Evolutionary conservation across 495 filamentous ascomycete species (phyloP).

Genomic region (Trichoderma asperelloides): DNA sequence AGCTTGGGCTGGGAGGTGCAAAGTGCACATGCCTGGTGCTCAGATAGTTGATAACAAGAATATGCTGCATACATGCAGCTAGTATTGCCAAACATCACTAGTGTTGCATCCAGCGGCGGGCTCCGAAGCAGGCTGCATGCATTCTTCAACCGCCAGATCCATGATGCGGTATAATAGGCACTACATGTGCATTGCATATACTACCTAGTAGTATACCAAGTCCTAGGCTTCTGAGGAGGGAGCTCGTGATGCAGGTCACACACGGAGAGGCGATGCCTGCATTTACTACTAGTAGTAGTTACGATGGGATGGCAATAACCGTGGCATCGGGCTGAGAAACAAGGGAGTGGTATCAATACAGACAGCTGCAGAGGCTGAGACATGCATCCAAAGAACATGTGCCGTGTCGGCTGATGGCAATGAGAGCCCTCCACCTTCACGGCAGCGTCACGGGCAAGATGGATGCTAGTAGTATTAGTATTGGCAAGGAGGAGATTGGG

Average conservation of each 20-base stretch:
- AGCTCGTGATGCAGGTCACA: slow-evolving; percentile 6
- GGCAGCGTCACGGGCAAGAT: neutral
- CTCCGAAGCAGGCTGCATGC: too few species aligned
- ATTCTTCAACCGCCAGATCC: too few species aligned
- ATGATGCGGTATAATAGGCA: too few species aligned
- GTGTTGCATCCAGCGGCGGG: too few species aligned
- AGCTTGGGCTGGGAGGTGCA: too few species aligned
- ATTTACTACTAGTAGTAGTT: neutral
- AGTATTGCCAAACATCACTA: too few species aligned
- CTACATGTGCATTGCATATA: neutral
- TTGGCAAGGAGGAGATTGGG: neutral
- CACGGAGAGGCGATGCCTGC: neutral
- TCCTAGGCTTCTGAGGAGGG: too few species aligned
- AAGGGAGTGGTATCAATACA: neutral
- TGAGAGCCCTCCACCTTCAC: neutral
- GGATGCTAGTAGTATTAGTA: neutral
- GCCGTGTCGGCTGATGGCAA: neutral
- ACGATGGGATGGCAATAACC: neutral
- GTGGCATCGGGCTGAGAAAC: neutral
- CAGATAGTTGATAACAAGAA: neutral
- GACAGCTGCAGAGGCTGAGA: neutral
- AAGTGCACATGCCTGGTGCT: neutral
- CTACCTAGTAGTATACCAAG: too few species aligned
- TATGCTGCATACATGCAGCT: too few species aligned
- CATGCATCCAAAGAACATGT: neutral